These are phyloP conservation scores for Aspergillus hiratsukae DNA, from an alignment of 2,329 filamentous ascomycete species.

Conservation along the genomic window DNA sequence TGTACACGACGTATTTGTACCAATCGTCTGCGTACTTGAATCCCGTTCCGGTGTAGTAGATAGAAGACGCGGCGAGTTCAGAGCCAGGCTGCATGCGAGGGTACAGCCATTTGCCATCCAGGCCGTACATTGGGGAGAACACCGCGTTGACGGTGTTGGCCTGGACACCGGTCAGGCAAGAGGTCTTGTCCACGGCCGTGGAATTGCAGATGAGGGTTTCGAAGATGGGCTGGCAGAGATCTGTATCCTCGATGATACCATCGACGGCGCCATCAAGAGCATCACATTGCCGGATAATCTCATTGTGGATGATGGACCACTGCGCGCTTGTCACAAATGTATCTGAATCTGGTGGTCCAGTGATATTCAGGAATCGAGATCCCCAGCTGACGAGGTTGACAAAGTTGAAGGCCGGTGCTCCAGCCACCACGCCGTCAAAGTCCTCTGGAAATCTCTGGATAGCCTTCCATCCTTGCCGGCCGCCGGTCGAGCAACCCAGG, in stretches of 20 bases:
- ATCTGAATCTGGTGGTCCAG: slow-evolving; percentile 31
- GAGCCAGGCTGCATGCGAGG: slow-evolving; percentile 35
- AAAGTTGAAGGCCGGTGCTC: slow-evolving; percentile 42
- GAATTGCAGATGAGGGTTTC: slow-evolving; percentile 28
- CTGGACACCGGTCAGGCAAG: slow-evolving; percentile 30
- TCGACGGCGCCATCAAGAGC: slow-evolving; percentile 29
- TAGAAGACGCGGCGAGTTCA: slow-evolving; percentile 20
- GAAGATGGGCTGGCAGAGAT: slow-evolving; percentile 30
- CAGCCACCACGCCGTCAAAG: slow-evolving; percentile 47
- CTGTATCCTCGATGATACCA: slow-evolving; percentile 36
- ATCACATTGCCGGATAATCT: slow-evolving; percentile 35
- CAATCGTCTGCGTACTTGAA: slow-evolving; percentile 39
- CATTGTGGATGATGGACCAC: slow-evolving; percentile 31
- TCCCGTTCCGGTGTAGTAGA: slow-evolving; percentile 34
- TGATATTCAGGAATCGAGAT: slow-evolving; percentile 40
- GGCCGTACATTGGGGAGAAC: slow-evolving; percentile 30
- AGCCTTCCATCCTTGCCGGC: slow-evolving; percentile 45
- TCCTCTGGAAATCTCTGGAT: slow-evolving; percentile 44
- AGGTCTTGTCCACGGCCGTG: slow-evolving; percentile 10
- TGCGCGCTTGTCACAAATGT: slow-evolving; percentile 25
- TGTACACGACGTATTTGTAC: slow-evolving; percentile 43
- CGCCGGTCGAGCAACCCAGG: slow-evolving; percentile 46
- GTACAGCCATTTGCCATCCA: slow-evolving; percentile 27
- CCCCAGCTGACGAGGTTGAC: slow-evolving; percentile 43
- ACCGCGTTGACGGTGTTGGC: slow-evolving; percentile 26